Base-by-base conservation (phyloP, 129 eudicot genomes). In the Pittosporum tobira region DNA sequence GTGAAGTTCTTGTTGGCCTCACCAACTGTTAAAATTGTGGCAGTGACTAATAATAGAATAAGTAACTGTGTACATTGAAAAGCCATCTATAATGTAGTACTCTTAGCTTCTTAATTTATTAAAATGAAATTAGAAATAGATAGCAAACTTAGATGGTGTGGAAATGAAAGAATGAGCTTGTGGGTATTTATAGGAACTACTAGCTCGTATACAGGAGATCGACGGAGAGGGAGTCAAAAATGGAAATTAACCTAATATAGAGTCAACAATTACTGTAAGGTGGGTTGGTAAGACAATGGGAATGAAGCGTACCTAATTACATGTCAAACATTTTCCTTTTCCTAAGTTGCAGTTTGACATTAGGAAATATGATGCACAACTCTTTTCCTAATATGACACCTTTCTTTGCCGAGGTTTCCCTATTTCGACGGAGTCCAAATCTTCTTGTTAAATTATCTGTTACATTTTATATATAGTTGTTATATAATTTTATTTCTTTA, bases 1-100 rank as follows among this genome's bases (percentile, higher is more conserved):
- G 65, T 10, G 16, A 40, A 9, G 20, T 59, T 29, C 72, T 24
- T 65, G 66, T 51, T 58, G 29, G 77, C 77, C 29, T 46, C 54
- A 25, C 36, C 46, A 15, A 28, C 56, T 2, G 42, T 59, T 9
- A 48, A 44, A 50, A 67, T 19, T 20, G 59, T 7, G 48, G 42
- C 65, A 4, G 44, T 18, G 6, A 50, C 48, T 23, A 23, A 7
- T 13, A 36, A 13, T 1, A 64, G 38, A 2, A 31, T 31, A 4
- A 21, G 18, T 18, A 30, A 5, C 8, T 62, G 46, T 3, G 14
- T 20, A 14, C 15, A 22, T 18, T 19, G 50, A 4, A 23, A 51
- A 36, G 25, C 60, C 61, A 34, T 38, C 30, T 48, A 40, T 18
- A n/a, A 10, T 51, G 1, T 26, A 1, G 0, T 28, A 57, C 44